These are phyloP conservation scores for Emydomyces testavorans DNA, from an alignment of 2,329 filamentous ascomycete genomes.

Conservation along the genomic window DNA sequence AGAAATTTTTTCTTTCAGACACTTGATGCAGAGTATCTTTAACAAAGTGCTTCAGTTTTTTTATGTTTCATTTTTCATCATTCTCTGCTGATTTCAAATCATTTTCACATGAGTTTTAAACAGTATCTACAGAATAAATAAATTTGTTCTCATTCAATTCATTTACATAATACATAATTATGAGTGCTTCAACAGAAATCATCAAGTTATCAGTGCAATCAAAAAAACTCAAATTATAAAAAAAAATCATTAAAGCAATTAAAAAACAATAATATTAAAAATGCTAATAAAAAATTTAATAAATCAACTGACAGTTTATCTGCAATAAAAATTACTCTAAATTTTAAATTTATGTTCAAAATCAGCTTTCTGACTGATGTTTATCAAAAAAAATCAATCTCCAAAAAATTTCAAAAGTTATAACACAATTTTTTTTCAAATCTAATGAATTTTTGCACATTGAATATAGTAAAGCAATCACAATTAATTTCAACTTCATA, in stretches of 20 bases:
- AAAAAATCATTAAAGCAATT: slow-evolving; percentile 12
- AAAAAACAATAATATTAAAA: slow-evolving; percentile 3
- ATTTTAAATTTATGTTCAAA: slow-evolving; percentile 62
- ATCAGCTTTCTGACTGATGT: slow-evolving; percentile 63
- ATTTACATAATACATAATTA: background rate
- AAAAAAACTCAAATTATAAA: slow-evolving; percentile 3
- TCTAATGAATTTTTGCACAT: slow-evolving; percentile 92
- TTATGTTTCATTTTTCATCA: background rate
- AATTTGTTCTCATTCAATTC: background rate
- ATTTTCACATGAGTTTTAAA: too few relatives aligned
- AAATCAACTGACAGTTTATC: background rate
- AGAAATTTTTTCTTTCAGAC: background rate
- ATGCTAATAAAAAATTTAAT: slow-evolving; percentile 8
- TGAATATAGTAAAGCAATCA: slow-evolving; percentile 89
- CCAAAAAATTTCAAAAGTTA: slow-evolving; percentile 27
- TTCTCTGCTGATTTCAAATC: background rate
- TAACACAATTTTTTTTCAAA: slow-evolving; percentile 70
- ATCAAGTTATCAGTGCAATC: slow-evolving; percentile 10
- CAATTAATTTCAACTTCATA: slow-evolving; percentile 93
- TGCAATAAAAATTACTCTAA: slow-evolving; percentile 22
- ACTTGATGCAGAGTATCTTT: too few relatives aligned
- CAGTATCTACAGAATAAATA: too few relatives aligned
- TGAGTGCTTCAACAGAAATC: background rate
- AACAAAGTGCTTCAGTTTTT: background rate
- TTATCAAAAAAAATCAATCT: slow-evolving; percentile 51